phyloP scores from a whole-genome alignment of 345 rosid species.

The Populus ilicifolia region DNA sequence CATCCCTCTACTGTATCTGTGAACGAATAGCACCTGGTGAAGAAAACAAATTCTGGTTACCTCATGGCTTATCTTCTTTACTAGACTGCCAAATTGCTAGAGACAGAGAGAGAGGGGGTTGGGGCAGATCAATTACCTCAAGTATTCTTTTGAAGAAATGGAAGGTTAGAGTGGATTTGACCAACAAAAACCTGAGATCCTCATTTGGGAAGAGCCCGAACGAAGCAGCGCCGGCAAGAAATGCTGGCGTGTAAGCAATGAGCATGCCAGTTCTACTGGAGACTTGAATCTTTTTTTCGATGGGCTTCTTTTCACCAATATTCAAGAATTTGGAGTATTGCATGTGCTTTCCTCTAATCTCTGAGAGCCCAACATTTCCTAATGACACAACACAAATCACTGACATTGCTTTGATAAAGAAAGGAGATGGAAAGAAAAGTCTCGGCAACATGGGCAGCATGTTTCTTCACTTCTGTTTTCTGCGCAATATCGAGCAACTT shows the following conservation, averaged over 20 bases:
- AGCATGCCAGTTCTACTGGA: constrained; percentile 60
- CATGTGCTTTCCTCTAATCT: constrained; percentile 40
- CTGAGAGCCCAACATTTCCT: constrained; percentile 37
- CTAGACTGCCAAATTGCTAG: neutral
- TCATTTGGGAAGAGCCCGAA: constrained; percentile 39
- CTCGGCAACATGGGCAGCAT: constrained; percentile 2
- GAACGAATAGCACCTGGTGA: constrained; percentile 49
- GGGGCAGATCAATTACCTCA: constrained; percentile 32
- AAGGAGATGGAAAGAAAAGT: constrained; percentile 35
- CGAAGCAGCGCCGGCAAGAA: constrained; percentile 47
- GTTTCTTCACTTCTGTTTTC: neutral
- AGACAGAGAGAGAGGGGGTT: no score
- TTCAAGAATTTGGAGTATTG: constrained; percentile 59
- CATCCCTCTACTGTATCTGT: constrained; percentile 55
- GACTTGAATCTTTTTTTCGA: constrained; percentile 11
- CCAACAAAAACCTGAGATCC: constrained; percentile 42
- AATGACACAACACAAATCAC: constrained; percentile 22
- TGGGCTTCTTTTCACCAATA: neutral
- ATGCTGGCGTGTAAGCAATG: constrained; percentile 47
- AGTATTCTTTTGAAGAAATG: constrained; percentile 51
- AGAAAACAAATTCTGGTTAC: neutral
- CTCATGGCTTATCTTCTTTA: neutral
- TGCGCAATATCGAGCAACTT: neutral
- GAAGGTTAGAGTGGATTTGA: constrained; percentile 46
- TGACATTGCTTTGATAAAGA: constrained; percentile 34